Evolutionary conservation across 805 yeast genomes (phyloP).

Genomic region (Millerozyma miso): DNA sequence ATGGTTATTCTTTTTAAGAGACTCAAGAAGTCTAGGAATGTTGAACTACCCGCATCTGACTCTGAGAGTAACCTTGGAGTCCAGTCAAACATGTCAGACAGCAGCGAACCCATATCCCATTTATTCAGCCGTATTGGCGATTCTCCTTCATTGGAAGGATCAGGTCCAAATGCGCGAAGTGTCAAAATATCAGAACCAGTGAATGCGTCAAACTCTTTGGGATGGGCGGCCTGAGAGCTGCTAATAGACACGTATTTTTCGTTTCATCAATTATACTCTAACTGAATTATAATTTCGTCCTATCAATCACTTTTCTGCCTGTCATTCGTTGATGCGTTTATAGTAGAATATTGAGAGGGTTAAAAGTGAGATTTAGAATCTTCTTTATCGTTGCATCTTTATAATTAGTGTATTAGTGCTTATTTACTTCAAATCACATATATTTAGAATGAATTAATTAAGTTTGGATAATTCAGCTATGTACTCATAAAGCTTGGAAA

Average conservation of each 20-base stretch:
- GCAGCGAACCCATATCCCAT: conserved; percentile 20
- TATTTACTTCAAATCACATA: too few species aligned
- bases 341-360: neutral
- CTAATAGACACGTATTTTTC: neutral
- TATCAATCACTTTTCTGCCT: too few species aligned
- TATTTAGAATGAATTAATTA: neutral
- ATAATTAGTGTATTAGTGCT: neutral
- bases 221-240: conserved; percentile 43
- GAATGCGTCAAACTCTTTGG: conserved; percentile 65
- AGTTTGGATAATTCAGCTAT: conserved; percentile 3
- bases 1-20: conserved; percentile 53
- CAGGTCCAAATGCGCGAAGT: conserved; percentile 32
- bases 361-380: neutral
- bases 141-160: conserved; percentile 9
- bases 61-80: conserved; percentile 30
- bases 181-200: conserved; percentile 62
- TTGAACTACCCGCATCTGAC: conserved; percentile 40
- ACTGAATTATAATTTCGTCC: too few species aligned
- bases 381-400: neutral
- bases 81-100: conserved; percentile 11
- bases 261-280: neutral
- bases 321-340: too few species aligned
- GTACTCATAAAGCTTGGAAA: conserved; percentile 36
- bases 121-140: conserved; percentile 24
- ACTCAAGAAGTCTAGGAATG: conserved; percentile 40